Evolutionary conservation across 1,284 basidiomycete genomes (phyloP), one percentile per base, ranked within the genome.

Genomic region (Anthracocystis setariae): DNA sequence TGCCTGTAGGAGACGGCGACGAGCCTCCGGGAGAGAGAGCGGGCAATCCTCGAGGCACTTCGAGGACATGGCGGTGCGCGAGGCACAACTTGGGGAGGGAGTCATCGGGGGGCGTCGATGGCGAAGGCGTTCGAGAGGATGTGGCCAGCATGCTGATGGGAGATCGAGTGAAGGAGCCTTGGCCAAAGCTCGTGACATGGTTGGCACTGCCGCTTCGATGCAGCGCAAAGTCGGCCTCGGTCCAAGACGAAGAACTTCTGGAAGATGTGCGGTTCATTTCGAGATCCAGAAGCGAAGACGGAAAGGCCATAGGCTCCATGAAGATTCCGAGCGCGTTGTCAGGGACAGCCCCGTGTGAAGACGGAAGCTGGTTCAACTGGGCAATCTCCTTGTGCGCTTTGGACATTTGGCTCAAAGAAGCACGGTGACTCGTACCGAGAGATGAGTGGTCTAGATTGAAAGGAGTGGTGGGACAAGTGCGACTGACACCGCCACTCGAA

Each of bases 321-420:
- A 38, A 48, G 47, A 66, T 51, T 17, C 57, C 57, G n/a, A 66
- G 63, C 27, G 57, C 56, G 15, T 66, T 66, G 27, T 40, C 42
- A 20, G 46, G 24, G 24, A 18, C 15, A 15, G 24, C 25, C 4
- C 44, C 48, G 29, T 47, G 50, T 5, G 59, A 54, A 3, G 59
- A 54, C 17, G 51, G 51, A 25, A 61, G 23, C 18, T 39, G 51
- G 8, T 46, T 20, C 17, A 24, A 18, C 3, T 2, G 21, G 5
- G 35, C 9, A 5, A 23, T 18, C 8, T 35, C 42, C 7, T 33
- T 10, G 4, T 12, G n/a, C 33, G 33, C 35, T 33, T 43, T 32
- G 23, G 20, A 39, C 38, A 10, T 29, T n/a, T 24, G 9, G 21
- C 27, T 40, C 24, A 18, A 5, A 48, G 20, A 5, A 48, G 33